Percentiles rank a stretch among this genome's conserved stretches.
phyloP scores from a whole-genome alignment of 140 eudicot genomes.

The Eryngium alpinum region DNA sequence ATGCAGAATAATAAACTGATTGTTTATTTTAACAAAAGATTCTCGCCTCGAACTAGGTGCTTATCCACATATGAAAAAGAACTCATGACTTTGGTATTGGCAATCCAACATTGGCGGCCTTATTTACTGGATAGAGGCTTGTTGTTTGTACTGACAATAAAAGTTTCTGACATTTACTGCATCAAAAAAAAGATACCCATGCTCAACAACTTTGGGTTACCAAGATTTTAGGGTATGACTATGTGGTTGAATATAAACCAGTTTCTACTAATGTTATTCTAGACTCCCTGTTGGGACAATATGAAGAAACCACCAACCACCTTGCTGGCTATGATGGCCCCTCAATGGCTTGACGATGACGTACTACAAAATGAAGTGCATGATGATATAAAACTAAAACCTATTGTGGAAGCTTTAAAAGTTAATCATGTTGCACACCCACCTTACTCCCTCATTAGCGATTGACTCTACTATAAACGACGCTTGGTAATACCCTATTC shows the following conservation, averaged over 20 bases:
- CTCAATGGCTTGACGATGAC: background rate
- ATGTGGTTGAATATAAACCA: background rate
- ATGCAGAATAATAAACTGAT: background rate
- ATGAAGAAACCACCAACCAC: conserved; percentile 1
- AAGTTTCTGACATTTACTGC: background rate
- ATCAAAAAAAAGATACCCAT: background rate
- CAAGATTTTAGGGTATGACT: background rate
- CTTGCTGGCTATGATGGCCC: conserved; percentile 1
- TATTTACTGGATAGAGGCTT: background rate
- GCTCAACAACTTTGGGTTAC: background rate
- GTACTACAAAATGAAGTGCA: background rate
- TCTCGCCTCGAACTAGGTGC: background rate
- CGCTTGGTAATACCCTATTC: background rate
- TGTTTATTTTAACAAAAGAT: background rate
- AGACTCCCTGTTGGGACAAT: background rate
- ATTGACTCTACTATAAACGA: background rate
- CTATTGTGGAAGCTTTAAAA: background rate
- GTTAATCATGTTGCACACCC: background rate
- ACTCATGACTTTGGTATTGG: background rate
- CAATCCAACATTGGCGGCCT: conserved; percentile 1
- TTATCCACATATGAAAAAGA: background rate
- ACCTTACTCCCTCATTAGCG: background rate
- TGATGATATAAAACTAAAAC: background rate
- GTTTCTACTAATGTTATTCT: background rate
- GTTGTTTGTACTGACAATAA: background rate